Evolutionary conservation across 176 grass and related monocot genomes (phyloP).

Genomic region (Poa pratensis): DNA sequence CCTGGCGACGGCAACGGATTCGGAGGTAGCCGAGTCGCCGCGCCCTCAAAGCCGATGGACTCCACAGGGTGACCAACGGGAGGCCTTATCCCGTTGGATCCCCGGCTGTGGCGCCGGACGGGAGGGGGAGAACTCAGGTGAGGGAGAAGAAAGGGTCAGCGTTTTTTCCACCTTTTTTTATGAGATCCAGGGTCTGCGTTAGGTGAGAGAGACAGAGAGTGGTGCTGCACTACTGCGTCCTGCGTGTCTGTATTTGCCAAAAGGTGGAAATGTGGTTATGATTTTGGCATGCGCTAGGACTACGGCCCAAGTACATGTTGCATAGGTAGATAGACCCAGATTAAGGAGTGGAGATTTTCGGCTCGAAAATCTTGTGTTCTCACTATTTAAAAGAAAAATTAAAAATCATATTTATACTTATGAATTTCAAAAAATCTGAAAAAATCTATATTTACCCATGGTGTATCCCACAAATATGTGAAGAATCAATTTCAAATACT

Average conservation of each 20-base stretch:
- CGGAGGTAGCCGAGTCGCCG: conserved; percentile 40
- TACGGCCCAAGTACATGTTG: not conserved
- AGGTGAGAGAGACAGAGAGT: not conserved
- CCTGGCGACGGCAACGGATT: conserved; percentile 45
- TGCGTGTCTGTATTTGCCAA: not conserved
- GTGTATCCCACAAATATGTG: no score
- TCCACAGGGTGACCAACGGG: not conserved
- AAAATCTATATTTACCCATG: no score
- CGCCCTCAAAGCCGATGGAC: not conserved
- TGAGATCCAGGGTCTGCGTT: not conserved
- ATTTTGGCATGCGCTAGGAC: not conserved
- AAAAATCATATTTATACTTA: no score
- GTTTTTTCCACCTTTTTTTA: no score
- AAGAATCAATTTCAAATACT: no score
- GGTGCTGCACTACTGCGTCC: no score
- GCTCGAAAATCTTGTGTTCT: no score
- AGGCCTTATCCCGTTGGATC: not conserved
- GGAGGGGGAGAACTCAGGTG: not conserved
- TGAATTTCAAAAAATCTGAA: no score
- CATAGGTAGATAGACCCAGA: not conserved
- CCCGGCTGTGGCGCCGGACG: not conserved
- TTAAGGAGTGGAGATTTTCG: no score
- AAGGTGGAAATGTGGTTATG: not conserved
- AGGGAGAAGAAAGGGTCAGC: not conserved
- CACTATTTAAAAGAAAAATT: no score